Evolutionary conservation across 2,329 filamentous ascomycete species (phyloP).

Genomic region (Stemphylium beticola): DNA sequence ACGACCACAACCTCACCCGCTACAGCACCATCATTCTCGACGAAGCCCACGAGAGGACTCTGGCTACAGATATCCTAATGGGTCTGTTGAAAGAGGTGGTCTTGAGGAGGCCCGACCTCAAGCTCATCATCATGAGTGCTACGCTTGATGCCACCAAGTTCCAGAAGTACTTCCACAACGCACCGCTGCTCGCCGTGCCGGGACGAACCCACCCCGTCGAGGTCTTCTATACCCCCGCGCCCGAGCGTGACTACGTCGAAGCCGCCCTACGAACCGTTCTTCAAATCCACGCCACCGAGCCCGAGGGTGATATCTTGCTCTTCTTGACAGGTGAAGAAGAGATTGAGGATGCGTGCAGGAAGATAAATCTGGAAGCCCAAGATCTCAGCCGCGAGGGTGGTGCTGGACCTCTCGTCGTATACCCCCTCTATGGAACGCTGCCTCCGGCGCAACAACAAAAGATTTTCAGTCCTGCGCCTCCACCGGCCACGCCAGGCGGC

Average conservation of each 20-base stretch:
- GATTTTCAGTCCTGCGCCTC: conserved; percentile 90
- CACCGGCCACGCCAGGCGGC: conserved; percentile 73
- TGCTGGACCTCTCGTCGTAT: conserved; percentile 86
- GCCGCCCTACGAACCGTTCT: conserved; percentile 92
- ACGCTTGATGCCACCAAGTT: conserved; percentile 98
- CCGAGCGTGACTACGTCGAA: conserved; percentile 96
- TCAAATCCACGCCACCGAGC: conserved; percentile 93
- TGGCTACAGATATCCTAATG: conserved; percentile 94
- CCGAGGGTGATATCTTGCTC: conserved; percentile 88
- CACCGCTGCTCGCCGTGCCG: conserved; percentile 89
- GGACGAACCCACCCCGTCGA: conserved; percentile 96
- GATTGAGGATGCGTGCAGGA: conserved; percentile 93
- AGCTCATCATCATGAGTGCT: conserved; percentile 94
- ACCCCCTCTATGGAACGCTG: conserved; percentile 91
- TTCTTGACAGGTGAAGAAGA: conserved; percentile 98
- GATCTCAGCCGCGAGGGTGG: conserved; percentile 91
- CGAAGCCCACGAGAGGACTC: conserved; percentile 96
- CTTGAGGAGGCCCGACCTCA: conserved; percentile 83
- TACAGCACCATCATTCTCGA: conserved; percentile 99
- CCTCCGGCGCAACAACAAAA: conserved; percentile 91
- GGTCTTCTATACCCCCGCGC: conserved; percentile 97
- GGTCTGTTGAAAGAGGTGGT: conserved; percentile 92
- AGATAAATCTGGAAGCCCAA: conserved; percentile 88
- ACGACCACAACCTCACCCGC: conserved; percentile 85
- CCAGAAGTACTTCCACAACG: conserved; percentile 94